Base-by-base conservation (phyloP, 768 basidiomycete species). In the Termitomyces sp. region DNA sequence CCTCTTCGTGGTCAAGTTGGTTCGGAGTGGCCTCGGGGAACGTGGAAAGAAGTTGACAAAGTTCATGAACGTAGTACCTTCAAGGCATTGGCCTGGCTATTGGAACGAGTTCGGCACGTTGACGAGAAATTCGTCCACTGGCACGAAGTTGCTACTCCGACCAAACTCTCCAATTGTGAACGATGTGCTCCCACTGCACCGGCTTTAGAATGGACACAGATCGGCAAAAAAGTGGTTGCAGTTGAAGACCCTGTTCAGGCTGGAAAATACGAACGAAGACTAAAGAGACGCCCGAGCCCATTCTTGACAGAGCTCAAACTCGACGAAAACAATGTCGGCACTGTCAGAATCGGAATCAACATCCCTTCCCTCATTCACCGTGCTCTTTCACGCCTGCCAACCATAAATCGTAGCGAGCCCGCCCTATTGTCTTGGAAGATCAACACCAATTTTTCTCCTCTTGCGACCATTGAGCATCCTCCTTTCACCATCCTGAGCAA, bases 181-280 rank as follows among this genome's bases (percentile, higher is more conserved):
- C 81, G 91, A 15, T 97, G 96, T 72, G 91, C 94, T 2, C 96
- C 96, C 2, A 78, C 76, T 7, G 73, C 89, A 10, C 96, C 96
- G 0, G 75, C 79, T n/a, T 72, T 96, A 49, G 81, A 84, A 29
- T 98, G 94, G 94, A 77, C 80, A 11, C 84, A 82, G 64, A 73
- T 76, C 6, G 83, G 81, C 46, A 87, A 85, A 68, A 85, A 83
- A 64, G 76, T 87, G 17, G 72, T 83, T 25, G 86, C 93, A 0
- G 77, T 94, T 37, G 96, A 98, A 68, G 92, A 97, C 68, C 83
- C 91, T 17, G 78, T 86, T 11, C 86, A 96, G 69, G 95, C 96
- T 47, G 94, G 94, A 6, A 83, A 87, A 68, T 97, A 93, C 69
- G 96, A 98, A 70, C 86, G 92, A 56, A 83, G 88, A 25, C 79